These are phyloP conservation scores for Mycena capillaripes DNA, from an alignment of 768 basidiomycete genomes.

Conservation along the genomic window DNA sequence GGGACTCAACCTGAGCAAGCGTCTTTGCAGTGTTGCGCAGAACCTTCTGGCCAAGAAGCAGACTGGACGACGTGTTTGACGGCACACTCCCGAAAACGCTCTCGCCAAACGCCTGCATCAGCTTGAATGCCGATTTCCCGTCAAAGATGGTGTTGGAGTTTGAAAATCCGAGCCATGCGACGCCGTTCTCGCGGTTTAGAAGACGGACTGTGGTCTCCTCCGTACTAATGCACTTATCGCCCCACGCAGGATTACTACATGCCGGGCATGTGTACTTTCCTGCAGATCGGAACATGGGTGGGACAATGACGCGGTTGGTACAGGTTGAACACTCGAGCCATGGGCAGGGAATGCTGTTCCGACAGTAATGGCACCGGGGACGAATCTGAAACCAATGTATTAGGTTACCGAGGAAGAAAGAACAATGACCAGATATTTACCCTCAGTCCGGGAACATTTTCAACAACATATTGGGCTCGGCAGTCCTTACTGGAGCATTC, in stretches of 20 bases:
- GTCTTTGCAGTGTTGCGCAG: slow-evolving; percentile 8
- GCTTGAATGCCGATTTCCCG: slow-evolving; percentile 46
- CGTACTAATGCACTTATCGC: slow-evolving; percentile 15
- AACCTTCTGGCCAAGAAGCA: slow-evolving; percentile 7
- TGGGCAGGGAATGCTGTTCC: slow-evolving; percentile 38
- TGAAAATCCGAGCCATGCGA: slow-evolving; percentile 42
- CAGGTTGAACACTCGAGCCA: slow-evolving; percentile 42
- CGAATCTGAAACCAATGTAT: slow-evolving; percentile 31
- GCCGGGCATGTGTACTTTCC: slow-evolving; percentile 37
- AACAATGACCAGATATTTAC: not conserved
- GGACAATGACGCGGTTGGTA: slow-evolving; percentile 43
- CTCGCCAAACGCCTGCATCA: slow-evolving; percentile 40
- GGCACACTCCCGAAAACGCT: slow-evolving; percentile 32
- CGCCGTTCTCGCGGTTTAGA: slow-evolving; percentile 39
- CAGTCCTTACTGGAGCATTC: slow-evolving; percentile 41
- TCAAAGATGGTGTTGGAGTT: slow-evolving; percentile 29
- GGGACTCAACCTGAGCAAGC: slow-evolving; percentile 29
- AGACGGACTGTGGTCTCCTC: slow-evolving; percentile 34
- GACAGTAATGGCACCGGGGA: slow-evolving; percentile 45
- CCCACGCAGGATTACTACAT: slow-evolving; percentile 33
- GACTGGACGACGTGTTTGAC: not conserved
- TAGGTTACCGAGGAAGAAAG: not conserved
- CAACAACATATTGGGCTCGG: slow-evolving; percentile 43
- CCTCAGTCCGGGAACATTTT: slow-evolving; percentile 30
- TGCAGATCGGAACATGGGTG: slow-evolving; percentile 26